These are phyloP conservation scores for Trichoderma koningiopsis DNA, from an alignment of 2,329 filamentous ascomycete species.

Conservation along the genomic window DNA sequence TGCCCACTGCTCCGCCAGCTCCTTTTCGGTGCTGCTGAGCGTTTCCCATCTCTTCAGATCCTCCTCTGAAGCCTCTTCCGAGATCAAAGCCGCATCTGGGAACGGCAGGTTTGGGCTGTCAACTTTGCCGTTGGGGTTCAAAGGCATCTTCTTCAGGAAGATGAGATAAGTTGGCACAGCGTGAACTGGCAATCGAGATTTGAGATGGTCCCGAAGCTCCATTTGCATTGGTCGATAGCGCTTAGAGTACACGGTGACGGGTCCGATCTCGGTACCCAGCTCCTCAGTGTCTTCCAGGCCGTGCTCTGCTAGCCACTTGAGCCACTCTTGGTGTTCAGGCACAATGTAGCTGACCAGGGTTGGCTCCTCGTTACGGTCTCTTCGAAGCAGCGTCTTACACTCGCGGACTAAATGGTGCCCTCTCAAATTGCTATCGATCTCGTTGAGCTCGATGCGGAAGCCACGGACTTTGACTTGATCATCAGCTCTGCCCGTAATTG, in stretches of 20 bases:
- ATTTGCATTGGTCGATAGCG: slow-evolving; percentile 50
- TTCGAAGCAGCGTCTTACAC: slow-evolving; percentile 75
- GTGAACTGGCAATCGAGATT: slow-evolving; percentile 54
- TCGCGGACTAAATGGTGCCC: slow-evolving; percentile 77
- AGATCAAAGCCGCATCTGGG: slow-evolving; percentile 71
- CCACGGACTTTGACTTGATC: slow-evolving; percentile 94
- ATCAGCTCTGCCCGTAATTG: slow-evolving; percentile 79
- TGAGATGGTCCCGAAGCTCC: slow-evolving; percentile 65
- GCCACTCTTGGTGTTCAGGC: slow-evolving; percentile 74
- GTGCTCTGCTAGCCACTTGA: slow-evolving; percentile 54
- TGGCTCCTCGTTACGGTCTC: slow-evolving; percentile 61
- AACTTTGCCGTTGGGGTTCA: slow-evolving; percentile 74
- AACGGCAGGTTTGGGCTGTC: slow-evolving; percentile 78
- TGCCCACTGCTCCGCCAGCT: slow-evolving; percentile 64
- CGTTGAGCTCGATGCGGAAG: slow-evolving; percentile 91
- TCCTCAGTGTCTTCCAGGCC: slow-evolving; percentile 58
- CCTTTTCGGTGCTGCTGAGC: slow-evolving; percentile 44
- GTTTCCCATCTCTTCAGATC: slow-evolving; percentile 56
- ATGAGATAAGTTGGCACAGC: slow-evolving; percentile 42
- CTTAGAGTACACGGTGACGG: slow-evolving; percentile 47
- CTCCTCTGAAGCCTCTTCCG: slow-evolving; percentile 41
- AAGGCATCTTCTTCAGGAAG: slow-evolving; percentile 53
- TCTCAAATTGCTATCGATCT: slow-evolving; percentile 84
- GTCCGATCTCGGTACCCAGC: slow-evolving; percentile 50
- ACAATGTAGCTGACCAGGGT: slow-evolving; percentile 88